Evolutionary conservation across 257 asterid genomes (phyloP).

Genomic region (Solanum chaucha): DNA sequence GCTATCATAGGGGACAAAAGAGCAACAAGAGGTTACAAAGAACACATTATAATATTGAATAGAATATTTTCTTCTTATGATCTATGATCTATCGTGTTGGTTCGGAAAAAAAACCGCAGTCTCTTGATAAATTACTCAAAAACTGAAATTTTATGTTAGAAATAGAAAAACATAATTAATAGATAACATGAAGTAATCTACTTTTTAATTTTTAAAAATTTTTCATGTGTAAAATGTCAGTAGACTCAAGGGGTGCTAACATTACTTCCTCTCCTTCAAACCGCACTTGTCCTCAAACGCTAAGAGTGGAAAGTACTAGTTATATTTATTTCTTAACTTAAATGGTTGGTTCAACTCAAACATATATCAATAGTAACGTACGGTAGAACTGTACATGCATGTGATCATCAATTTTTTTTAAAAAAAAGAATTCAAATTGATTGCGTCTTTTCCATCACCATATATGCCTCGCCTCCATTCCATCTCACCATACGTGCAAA

Average conservation of each 20-base stretch:
- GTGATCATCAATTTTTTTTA: not conserved
- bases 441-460: not conserved
- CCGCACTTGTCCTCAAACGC: not conserved
- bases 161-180: too few species aligned
- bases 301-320: not conserved
- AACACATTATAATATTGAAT: not conserved
- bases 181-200: too few species aligned
- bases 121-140: too few species aligned
- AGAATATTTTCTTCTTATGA: not conserved
- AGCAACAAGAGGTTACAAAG: not conserved
- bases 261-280: not conserved
- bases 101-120: too few species aligned
- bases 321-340: not conserved
- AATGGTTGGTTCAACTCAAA: not conserved
- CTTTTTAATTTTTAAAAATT: too few species aligned
- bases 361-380: not conserved
- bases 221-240: too few species aligned
- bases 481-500: too few species aligned
- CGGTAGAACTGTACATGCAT: not conserved
- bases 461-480: not conserved
- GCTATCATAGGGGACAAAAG: not conserved
- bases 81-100: too few species aligned
- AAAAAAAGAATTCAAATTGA: too few species aligned
- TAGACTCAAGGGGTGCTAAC: not conserved
- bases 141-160: too few species aligned